Percentiles rank a stretch among this genome's conserved stretches.
Evolutionary conservation across 1,284 basidiomycete genomes (phyloP).

Genomic region (Ceratobasidium sp.): DNA sequence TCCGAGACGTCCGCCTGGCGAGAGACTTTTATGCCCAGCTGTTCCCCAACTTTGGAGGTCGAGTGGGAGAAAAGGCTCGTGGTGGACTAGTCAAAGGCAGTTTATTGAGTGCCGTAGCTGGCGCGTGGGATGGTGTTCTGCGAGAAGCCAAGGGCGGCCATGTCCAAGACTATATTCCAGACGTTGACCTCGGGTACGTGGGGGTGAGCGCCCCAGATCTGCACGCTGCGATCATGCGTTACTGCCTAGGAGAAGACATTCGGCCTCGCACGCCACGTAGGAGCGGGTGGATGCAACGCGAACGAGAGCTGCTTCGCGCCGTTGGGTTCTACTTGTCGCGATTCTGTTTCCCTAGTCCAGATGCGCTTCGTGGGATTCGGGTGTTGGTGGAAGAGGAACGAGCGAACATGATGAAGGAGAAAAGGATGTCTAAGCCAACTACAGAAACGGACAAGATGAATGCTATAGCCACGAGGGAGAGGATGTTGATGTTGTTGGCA

Average conservation of each 20-base stretch:
- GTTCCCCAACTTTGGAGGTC: conserved; percentile 38
- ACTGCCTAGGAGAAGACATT: conserved; percentile 34
- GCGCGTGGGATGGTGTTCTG: conserved; percentile 36
- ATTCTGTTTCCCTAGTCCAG: conserved; percentile 33
- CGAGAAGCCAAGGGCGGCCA: background rate
- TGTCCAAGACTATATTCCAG: background rate
- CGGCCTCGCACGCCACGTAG: conserved; percentile 13
- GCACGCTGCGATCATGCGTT: conserved; percentile 21
- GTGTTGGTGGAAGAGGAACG: conserved; percentile 31
- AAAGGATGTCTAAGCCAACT: background rate
- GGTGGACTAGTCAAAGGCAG: conserved; percentile 36
- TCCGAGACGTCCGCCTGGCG: conserved; percentile 33
- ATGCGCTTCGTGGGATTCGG: conserved; percentile 30
- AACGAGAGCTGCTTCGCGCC: conserved; percentile 37
- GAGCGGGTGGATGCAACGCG: conserved; percentile 38
- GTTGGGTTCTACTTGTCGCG: conserved; percentile 33
- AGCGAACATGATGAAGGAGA: conserved; percentile 6
- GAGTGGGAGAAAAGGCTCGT: conserved; percentile 39
- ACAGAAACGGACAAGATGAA: conserved; percentile 9
- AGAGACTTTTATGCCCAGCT: conserved; percentile 34
- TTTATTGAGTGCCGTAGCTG: conserved; percentile 20
- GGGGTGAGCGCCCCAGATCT: conserved; percentile 30
- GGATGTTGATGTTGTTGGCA: conserved; percentile 25
- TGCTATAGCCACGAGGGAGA: conserved; percentile 13
- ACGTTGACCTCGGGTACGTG: conserved; percentile 27